Evolutionary conservation across 345 rosid species (phyloP).

Genomic region (Hibiscus tridactylites): DNA sequence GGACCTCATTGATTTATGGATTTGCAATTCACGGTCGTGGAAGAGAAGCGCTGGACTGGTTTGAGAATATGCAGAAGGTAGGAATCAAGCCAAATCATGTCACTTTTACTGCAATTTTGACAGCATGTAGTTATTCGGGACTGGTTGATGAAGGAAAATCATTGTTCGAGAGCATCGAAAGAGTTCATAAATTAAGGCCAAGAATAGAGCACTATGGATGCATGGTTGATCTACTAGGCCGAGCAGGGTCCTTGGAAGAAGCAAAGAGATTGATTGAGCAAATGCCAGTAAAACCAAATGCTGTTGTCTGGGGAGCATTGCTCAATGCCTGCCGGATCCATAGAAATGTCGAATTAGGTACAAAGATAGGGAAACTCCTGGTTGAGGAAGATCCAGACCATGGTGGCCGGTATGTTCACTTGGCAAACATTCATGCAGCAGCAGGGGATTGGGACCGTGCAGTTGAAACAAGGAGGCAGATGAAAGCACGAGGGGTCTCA

Average conservation of each 20-base stretch:
- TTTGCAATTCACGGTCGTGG: slow-evolving; percentile 59
- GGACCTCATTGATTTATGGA: slow-evolving; percentile 69
- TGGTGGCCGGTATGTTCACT: slow-evolving; percentile 53
- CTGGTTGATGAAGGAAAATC: slow-evolving; percentile 48
- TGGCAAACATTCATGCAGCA: slow-evolving; percentile 45
- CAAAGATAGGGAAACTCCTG: slow-evolving; percentile 43
- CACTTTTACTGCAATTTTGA: slow-evolving; percentile 60
- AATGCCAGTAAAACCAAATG: slow-evolving; percentile 59
- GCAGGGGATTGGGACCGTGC: slow-evolving; percentile 54
- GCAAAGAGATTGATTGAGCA: slow-evolving; percentile 35
- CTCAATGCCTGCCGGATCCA: slow-evolving; percentile 59
- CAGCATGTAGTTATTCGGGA: slow-evolving; percentile 66
- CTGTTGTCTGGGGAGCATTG: slow-evolving; percentile 57
- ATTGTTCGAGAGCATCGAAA: slow-evolving; percentile 40
- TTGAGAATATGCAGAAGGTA: slow-evolving; percentile 41
- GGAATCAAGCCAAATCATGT: slow-evolving; percentile 56
- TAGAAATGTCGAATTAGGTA: slow-evolving; percentile 40
- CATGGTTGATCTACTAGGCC: slow-evolving; percentile 70
- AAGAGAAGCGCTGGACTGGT: slow-evolving; percentile 46
- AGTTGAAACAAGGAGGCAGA: slow-evolving; percentile 41
- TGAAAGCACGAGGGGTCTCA: slow-evolving; percentile 38
- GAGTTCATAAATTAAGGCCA: slow-evolving; percentile 39
- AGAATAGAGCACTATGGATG: slow-evolving; percentile 73
- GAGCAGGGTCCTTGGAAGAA: slow-evolving; percentile 58
- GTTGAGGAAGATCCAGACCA: slow-evolving; percentile 44